Conservation (phyloP, 306 rosid species). For the Trifolium pratense region DNA sequence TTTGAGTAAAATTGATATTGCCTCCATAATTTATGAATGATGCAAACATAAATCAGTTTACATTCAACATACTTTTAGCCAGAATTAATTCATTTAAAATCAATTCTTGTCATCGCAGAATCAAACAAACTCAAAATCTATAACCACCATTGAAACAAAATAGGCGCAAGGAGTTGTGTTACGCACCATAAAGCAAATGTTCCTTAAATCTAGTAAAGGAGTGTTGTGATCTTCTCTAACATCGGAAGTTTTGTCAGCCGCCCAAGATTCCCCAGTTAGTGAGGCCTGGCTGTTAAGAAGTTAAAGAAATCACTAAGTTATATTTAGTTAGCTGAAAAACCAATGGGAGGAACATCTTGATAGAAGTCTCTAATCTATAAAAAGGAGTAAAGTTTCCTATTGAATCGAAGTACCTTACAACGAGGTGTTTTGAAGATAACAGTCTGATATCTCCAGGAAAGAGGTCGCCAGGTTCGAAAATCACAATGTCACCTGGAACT, state of each 20-base stretch:
- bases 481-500: constrained; percentile 85
- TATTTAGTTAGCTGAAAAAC: constrained; percentile 22
- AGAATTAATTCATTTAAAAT: not conserved
- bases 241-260: constrained; percentile 71
- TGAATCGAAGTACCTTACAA: constrained; percentile 64
- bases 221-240: constrained; percentile 64
- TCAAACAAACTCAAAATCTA: not conserved
- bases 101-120: not conserved
- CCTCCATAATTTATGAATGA: not conserved
- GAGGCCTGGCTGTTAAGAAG: constrained; percentile 84
- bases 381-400: constrained; percentile 15
- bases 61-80: not conserved
- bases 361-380: constrained; percentile 29
- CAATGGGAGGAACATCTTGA: constrained; percentile 23
- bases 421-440: constrained; percentile 78
- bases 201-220: constrained; percentile 73
- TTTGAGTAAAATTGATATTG: no score
- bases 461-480: constrained; percentile 89
- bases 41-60: not conserved
- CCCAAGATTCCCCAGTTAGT: constrained; percentile 80
- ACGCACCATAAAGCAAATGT: constrained; percentile 84
- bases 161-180: constrained; percentile 10
- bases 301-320: constrained; percentile 39
- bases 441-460: constrained; percentile 87
- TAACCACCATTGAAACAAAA: constrained; percentile 24